These are phyloP conservation scores for Pyrenophora teres DNA, from an alignment of 2,329 filamentous ascomycete genomes.

Conservation along the genomic window DNA sequence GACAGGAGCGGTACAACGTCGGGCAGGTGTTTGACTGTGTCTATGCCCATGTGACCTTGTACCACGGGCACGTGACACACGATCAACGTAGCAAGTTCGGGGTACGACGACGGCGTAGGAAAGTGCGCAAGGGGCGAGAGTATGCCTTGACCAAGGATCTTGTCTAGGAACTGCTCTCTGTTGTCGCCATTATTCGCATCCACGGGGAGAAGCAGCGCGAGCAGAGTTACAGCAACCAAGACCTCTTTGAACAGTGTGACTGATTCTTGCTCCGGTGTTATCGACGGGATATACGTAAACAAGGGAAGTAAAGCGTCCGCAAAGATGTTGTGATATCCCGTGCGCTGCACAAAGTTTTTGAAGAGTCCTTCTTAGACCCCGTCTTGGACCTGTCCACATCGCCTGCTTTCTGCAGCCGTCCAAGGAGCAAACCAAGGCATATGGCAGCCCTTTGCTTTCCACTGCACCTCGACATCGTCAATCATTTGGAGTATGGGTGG, in stretches of 20 bases:
- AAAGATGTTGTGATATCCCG: conserved; percentile 68
- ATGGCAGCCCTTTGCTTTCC: conserved; percentile 62
- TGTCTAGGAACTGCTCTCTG: conserved; percentile 49
- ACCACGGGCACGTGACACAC: conserved; percentile 57
- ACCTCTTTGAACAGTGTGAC: conserved; percentile 65
- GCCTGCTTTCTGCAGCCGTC: conserved; percentile 31
- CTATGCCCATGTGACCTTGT: conserved; percentile 63
- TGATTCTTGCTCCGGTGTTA: conserved; percentile 76
- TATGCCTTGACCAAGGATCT: conserved; percentile 50
- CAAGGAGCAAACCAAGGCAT: conserved; percentile 62
- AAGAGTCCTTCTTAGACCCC: conserved; percentile 44
- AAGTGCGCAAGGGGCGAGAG: conserved; percentile 59
- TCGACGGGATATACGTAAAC: conserved; percentile 74
- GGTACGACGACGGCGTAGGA: conserved; percentile 55
- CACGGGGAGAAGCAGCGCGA: conserved; percentile 46
- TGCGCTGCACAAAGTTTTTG: conserved; percentile 54
- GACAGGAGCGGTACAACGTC: conserved; percentile 70
- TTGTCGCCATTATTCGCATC: conserved; percentile 14
- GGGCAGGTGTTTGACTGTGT: conserved; percentile 70
- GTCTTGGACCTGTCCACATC: conserved; percentile 25
- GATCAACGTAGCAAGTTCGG: conserved; percentile 62
- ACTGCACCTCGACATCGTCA: conserved; percentile 63
- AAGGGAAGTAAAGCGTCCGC: conserved; percentile 71
- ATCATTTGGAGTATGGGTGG: conserved; percentile 72
- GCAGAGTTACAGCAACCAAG: conserved; percentile 67